Evolutionary conservation across 495 filamentous ascomycete species (phyloP), one percentile per base, ranked within the genome.

Genomic region (Immersiella caudata): DNA sequence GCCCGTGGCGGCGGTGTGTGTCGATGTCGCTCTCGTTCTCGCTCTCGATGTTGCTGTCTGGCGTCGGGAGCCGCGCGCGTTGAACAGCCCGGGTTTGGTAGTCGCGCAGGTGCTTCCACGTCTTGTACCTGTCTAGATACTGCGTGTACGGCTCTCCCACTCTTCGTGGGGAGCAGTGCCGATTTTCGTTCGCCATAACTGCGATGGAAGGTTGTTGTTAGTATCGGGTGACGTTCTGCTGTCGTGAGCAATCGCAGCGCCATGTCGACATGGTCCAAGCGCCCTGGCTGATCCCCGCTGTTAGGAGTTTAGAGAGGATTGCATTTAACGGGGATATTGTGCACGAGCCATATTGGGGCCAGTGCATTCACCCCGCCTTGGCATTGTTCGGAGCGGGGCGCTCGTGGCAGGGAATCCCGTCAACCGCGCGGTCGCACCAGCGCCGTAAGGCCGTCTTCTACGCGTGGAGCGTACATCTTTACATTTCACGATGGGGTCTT

Each of bases 41-140:
- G 21, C 16, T 35, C n/a, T 56, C 24, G 8, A 21, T 12, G 36
- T 62, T n/a, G 59, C 29, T 33, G 29, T 65, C 62, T 11, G 62
- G 62, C 14, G 62, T 65, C 11, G 62, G 62, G 14, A 65, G 51
- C 2, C 62, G 62, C 26, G 62, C 50, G 11, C 33, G 12, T 2
- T 49, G 62, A 9, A 40, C 27, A 6, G 36, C 35, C 20, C 51
- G 11, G 8, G 8, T 22, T 7, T 57, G 12, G 14, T 24, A 12
- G 2, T 27, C 33, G 18, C 51, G 62, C 26, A 9, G 18, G 25
- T 40, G 25, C 18, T 55, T 55, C 50, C 50, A 65, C 24, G 50
- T 24, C 36, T 57, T 65, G 50, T 24, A 65, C 9, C 62, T 33
- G 25, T 24, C 50, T 14, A 65, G 26, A 49, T 65, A 65, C 36